phyloP scores from a whole-genome alignment of 345 rosid genomes.

The Sonneratia alba region DNA sequence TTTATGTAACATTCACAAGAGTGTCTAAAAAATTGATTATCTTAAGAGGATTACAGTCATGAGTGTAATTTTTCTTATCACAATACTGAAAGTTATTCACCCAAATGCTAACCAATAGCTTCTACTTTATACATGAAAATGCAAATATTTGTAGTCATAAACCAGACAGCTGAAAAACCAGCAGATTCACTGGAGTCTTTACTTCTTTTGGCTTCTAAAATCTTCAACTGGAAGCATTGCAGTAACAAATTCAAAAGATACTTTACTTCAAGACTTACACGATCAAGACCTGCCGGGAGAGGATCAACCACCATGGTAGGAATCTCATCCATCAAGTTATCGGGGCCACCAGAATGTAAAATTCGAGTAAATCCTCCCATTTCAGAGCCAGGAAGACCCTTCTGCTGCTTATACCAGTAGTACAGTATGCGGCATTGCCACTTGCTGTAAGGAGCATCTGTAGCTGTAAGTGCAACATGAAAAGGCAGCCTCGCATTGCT shows the following conservation, averaged over 20 bases:
- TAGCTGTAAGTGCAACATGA: slow-evolving; percentile 88
- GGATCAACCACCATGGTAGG: slow-evolving; percentile 87
- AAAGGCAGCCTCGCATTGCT: slow-evolving; percentile 33
- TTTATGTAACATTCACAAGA: not conserved
- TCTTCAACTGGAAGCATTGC: not conserved
- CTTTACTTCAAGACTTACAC: slow-evolving; percentile 28
- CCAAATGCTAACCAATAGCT: not conserved
- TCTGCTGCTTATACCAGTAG: slow-evolving; percentile 83
- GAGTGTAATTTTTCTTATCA: not conserved
- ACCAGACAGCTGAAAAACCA: not conserved
- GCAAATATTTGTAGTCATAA: not conserved
- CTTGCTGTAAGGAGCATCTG: slow-evolving; percentile 76
- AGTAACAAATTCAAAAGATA: not conserved
- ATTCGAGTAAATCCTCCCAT: slow-evolving; percentile 95
- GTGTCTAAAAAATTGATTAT: not conserved
- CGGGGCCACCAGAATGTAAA: slow-evolving; percentile 81
- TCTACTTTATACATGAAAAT: not conserved
- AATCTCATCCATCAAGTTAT: slow-evolving; percentile 85
- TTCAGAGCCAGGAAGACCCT: slow-evolving; percentile 67
- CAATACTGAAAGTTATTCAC: not conserved
- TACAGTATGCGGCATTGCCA: slow-evolving; percentile 98
- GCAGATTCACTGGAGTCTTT: not conserved
- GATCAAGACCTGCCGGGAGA: slow-evolving; percentile 83
- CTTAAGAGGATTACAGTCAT: not conserved
- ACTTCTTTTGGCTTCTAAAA: not conserved